Base-by-base conservation (phyloP, 2,329 filamentous ascomycete genomes). In the Aspergillus niger region DNA sequence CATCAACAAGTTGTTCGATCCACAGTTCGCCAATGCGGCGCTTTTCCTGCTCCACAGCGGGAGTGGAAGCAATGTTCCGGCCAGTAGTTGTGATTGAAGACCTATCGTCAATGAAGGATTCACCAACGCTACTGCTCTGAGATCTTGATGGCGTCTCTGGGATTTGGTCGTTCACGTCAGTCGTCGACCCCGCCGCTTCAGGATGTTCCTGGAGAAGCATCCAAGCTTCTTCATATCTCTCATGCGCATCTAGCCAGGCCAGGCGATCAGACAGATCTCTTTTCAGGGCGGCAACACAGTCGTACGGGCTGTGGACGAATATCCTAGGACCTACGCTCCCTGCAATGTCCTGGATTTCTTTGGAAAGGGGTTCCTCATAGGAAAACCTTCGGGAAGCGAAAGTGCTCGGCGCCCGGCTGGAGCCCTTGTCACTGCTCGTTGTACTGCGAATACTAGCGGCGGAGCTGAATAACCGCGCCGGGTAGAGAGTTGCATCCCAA, bases 261-360 rank as follows among this genome's bases (percentile, higher is more conserved):
- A 98, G 80, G 70, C 96, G 92, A 76, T 99, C 95, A 3, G 87
- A 82, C 15, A 96, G 82, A 70, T 97, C 93, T 67, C 95, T 85
- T 72, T 93, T 93, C 2, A 95, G 91, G 0, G 92, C 91, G 57
- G 97, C 80, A n/a, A 98, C 89, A 69, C 93, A 98, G 76, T 99
- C 95, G 72, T 96, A 99, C 0, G 95, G 95, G 69, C 92, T 97
- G 70, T 97, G 92, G 43, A 99, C 91, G 73, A 97, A 97, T 15
- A 99, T 90, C 70, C 98, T 91, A 66, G 89, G 81, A 6, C 88
- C 88, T 39, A 83, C 80, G 8, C 83, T 82, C 5, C 79, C 76
- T 17, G 79, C 78, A 65, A 84, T 79, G 50, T 80, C 82, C 65
- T 83, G 81, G 2, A 77, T 64, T 62, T 79, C 74, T 64, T 77